These are phyloP conservation scores for Colletotrichum godetiae DNA, from an alignment of 2,329 filamentous ascomycete genomes.

Conservation along the genomic window DNA sequence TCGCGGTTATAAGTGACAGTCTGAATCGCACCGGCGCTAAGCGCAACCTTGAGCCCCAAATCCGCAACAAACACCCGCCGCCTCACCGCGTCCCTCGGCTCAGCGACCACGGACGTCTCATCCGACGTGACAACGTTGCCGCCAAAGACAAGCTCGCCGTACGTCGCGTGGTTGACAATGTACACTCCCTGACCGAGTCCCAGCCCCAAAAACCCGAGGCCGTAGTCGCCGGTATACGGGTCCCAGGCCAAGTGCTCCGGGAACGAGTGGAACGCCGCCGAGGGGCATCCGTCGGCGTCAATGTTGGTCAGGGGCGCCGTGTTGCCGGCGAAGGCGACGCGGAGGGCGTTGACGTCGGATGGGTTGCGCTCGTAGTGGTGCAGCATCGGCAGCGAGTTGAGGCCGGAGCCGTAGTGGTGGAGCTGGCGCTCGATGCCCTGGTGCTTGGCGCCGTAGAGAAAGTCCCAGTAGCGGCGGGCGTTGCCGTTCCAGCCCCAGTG, in stretches of 20 bases:
- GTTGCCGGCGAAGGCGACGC: slow-evolving; percentile 65
- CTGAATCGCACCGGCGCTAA: slow-evolving; percentile 57
- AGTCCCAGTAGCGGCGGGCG: slow-evolving; percentile 71
- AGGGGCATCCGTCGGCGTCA: slow-evolving; percentile 63
- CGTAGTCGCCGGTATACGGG: slow-evolving; percentile 67
- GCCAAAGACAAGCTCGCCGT: slow-evolving; percentile 63
- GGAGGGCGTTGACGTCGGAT: slow-evolving; percentile 60
- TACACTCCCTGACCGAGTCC: slow-evolving; percentile 62
- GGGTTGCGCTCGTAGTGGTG: slow-evolving; percentile 60
- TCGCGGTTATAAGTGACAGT: slow-evolving; percentile 10
- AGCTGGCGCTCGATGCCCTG: slow-evolving; percentile 60
- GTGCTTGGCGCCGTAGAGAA: slow-evolving; percentile 50
- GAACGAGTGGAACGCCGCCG: slow-evolving; percentile 67
- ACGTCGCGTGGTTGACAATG: slow-evolving; percentile 54
- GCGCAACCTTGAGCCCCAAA: slow-evolving; percentile 47
- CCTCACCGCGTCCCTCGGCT: slow-evolving; percentile 58
- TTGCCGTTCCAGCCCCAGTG: slow-evolving; percentile 75
- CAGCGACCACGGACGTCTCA: slow-evolving; percentile 44
- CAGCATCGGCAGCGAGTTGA: slow-evolving; percentile 67
- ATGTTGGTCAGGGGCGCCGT: slow-evolving; percentile 67
- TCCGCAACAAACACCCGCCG: slow-evolving; percentile 60
- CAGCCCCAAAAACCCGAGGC: slow-evolving; percentile 63
- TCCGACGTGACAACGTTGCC: slow-evolving; percentile 49
- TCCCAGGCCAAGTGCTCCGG: slow-evolving; percentile 68
- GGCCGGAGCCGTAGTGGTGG: slow-evolving; percentile 70